Evolutionary conservation across 2,329 filamentous ascomycete species (phyloP).

Genomic region (Beauveria brongniartii): DNA sequence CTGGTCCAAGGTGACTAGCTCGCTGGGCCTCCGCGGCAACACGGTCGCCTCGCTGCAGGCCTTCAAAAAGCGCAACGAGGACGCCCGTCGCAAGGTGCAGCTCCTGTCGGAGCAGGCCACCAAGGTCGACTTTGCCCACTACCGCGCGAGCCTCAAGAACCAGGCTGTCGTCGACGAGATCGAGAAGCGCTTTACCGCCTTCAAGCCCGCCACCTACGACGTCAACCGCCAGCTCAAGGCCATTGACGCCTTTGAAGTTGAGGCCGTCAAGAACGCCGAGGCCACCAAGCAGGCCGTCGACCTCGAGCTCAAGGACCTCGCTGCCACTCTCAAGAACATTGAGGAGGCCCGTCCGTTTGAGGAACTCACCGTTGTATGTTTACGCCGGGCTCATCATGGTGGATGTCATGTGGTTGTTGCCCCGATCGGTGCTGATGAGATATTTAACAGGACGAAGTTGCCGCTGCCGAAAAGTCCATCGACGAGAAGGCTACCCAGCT

Average conservation of each 20-base stretch:
- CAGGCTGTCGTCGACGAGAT: constrained; percentile 91
- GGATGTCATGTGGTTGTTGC: constrained; percentile 15
- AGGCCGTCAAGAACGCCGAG: constrained; percentile 94
- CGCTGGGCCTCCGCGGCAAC: constrained; percentile 92
- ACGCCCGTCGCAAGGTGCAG: constrained; percentile 89
- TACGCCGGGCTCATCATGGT: constrained; percentile 1
- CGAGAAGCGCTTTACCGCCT: constrained; percentile 86
- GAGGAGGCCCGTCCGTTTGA: constrained; percentile 93
- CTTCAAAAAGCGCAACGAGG: constrained; percentile 99
- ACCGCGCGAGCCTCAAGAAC: constrained; percentile 93
- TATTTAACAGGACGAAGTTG: constrained; percentile 73
- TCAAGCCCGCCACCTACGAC: constrained; percentile 92
- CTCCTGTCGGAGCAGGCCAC: constrained; percentile 76
- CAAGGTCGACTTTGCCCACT: constrained; percentile 85
- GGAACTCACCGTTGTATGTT: constrained; percentile 91
- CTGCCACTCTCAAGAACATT: constrained; percentile 95
- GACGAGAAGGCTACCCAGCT: constrained; percentile 93
- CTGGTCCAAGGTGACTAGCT: constrained; percentile 91
- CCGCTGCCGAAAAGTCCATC: constrained; percentile 88
- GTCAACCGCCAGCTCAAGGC: constrained; percentile 91
- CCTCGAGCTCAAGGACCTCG: constrained; percentile 84
- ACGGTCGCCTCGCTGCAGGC: constrained; percentile 84
- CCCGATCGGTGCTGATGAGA: constrained; percentile 12
- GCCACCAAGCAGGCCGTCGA: constrained; percentile 95
- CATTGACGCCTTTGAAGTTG: constrained; percentile 94